A percentile compares a stretch with the other conserved stretches of the same genome.
Evolutionary conservation across 345 rosid species (phyloP).

Genomic region (Diplotaxis tenuifolia): DNA sequence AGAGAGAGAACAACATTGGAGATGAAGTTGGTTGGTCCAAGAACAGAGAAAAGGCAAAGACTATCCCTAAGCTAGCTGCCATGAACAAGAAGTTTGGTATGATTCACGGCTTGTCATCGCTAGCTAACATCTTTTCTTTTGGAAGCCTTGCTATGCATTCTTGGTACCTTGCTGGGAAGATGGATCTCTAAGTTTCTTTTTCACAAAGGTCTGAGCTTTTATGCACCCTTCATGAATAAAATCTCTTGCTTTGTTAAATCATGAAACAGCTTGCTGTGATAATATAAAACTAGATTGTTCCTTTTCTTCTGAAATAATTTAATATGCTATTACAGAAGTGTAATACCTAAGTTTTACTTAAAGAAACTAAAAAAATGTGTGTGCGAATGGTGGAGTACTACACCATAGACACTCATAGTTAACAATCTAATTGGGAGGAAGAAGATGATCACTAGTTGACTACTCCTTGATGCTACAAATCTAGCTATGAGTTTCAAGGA

Average conservation of each 20-base stretch:
- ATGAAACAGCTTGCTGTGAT: neutral
- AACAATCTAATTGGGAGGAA: conserved; percentile 61
- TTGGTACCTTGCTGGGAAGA: conserved; percentile 92
- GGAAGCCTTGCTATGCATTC: conserved; percentile 97
- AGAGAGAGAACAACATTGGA: conserved; percentile 76
- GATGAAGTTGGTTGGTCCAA: conserved; percentile 84
- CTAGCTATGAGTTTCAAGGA: conserved; percentile 59
- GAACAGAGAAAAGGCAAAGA: conserved; percentile 78
- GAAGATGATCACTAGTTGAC: conserved; percentile 69
- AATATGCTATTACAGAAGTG: neutral
- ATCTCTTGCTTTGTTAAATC: conserved; percentile 5
- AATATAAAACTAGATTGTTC: neutral
- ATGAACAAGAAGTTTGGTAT: conserved; percentile 99
- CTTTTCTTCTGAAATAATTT: neutral
- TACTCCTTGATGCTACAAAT: conserved; percentile 64
- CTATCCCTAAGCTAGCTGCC: conserved; percentile 82
- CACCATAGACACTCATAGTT: conserved; percentile 45
- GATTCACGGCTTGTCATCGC: conserved; percentile 95
- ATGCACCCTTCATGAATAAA: conserved; percentile 11
- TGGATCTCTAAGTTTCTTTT: conserved; percentile 52
- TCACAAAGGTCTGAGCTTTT: conserved; percentile 13
- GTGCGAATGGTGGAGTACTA: conserved; percentile 37
- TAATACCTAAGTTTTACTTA: conserved; percentile 21
- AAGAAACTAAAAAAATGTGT: conserved; percentile 30
- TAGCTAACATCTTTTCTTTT: conserved; percentile 86